Evolutionary conservation across 768 basidiomycete genomes (phyloP), one percentile per base, ranked within the genome.

Genomic region (Boletus patriciae): DNA sequence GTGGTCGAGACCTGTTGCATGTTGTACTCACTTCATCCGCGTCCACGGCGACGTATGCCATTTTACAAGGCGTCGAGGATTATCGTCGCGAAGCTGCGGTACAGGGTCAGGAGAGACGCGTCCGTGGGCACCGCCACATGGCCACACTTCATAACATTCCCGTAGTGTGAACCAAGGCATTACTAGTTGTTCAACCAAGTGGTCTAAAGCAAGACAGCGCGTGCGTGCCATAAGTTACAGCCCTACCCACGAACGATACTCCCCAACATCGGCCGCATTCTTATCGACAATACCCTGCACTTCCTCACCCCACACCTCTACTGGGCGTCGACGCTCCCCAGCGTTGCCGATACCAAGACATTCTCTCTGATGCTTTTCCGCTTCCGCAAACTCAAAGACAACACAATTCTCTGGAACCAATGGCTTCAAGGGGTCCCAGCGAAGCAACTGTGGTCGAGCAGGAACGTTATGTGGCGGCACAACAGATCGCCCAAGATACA

Each of bases 341-440:
- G 19, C 38, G 48, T 52, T 46, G 31, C 57, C 61, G 3, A 57
- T 31, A 34, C 61, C 61, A 42, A 67, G 76, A 43, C 81, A 83
- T 37, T 77, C 77, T 54, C 70, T 73, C 37, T 77, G 67, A 68
- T 94, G 93, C 54, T 76, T 79, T 66, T 86, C 85, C 0, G 85
- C 90, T 52, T 97, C 92, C 48, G 76, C 78, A 52, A 79, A 71
- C 54, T 93, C 91, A 74, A 98, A 85, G 3, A 94, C 86, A 12
- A 95, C 91, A 54, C 88, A 84, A 69, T 98, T 98, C 38, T 90
- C 86, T n/a, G 83, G 74, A 25, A 79, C 76, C 21, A 98, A 67
- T 3, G 87, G 86, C 37, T 72, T 72, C 3, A 69, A 68, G 18
- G 82, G 80, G 62, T 93, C 86, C 97, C 96, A 99, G 44, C 93